A percentile compares a stretch with the other conserved stretches of the same genome.
Conservation (phyloP, 768 basidiomycete species). For the Mycena rosella region DNA sequence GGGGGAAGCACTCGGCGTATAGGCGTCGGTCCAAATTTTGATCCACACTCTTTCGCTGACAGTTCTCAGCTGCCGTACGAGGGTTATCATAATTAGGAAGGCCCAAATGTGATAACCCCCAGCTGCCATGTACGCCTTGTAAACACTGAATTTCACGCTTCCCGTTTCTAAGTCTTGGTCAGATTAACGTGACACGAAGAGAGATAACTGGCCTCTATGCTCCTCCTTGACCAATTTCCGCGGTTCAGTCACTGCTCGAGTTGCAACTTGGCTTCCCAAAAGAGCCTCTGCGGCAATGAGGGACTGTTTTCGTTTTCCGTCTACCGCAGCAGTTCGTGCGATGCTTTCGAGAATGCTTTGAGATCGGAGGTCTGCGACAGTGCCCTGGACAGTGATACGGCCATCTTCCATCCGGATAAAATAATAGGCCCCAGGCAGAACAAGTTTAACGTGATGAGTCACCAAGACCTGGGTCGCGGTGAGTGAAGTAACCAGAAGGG, state of each 20-base stretch:
- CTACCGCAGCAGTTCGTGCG: background rate
- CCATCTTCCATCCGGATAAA: background rate
- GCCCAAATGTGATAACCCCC: conserved; percentile 19
- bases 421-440: background rate
- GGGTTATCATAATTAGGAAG: background rate
- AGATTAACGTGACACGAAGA: background rate
- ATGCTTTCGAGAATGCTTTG: background rate
- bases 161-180: conserved; percentile 64
- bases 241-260: conserved; percentile 49
- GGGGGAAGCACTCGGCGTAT: background rate
- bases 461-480: background rate
- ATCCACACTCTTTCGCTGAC: background rate
- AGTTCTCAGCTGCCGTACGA: background rate
- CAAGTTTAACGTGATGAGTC: background rate
- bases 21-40: background rate
- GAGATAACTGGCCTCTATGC: conserved; percentile 55
- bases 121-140: conserved; percentile 76
- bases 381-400: background rate
- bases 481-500: background rate
- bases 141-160: conserved; percentile 82
- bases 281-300: background rate
- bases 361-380: background rate
- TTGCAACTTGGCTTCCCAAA: background rate
- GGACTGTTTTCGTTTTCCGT: background rate
- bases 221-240: conserved; percentile 67